Evolutionary conservation across 306 rosid genomes (phyloP).

Genomic region (Begonia loranthoides): DNA sequence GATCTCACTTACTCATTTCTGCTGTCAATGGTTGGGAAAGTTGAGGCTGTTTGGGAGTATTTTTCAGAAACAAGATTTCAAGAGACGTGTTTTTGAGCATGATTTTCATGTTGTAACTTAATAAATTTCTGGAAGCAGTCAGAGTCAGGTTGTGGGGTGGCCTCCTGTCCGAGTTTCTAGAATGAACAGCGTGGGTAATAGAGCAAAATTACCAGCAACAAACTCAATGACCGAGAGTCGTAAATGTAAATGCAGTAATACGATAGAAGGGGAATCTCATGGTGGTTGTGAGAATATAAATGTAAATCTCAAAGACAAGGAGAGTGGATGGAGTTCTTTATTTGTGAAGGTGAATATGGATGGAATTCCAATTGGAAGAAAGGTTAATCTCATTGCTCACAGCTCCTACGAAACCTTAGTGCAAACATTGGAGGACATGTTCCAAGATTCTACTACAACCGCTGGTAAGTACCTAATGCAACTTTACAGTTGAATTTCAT

Average conservation of each 20-base stretch:
- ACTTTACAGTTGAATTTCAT: no score
- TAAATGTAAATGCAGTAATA: slow-evolving; percentile 22
- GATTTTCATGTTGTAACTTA: no score
- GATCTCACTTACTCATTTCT: background rate
- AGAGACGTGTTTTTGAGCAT: no score
- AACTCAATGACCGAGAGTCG: no score
- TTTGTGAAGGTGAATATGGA: slow-evolving; percentile 93
- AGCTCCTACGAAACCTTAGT: slow-evolving; percentile 67
- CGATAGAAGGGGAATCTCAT: slow-evolving; percentile 20
- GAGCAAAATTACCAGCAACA: slow-evolving; percentile 18
- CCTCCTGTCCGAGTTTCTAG: slow-evolving; percentile 76
- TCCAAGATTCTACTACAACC: slow-evolving; percentile 40
- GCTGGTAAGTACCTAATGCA: slow-evolving; percentile 26
- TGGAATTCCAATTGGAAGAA: slow-evolving; percentile 79
- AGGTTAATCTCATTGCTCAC: slow-evolving; percentile 75
- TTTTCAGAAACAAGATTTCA: no score
- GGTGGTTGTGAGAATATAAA: slow-evolving; percentile 23
- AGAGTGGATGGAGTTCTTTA: slow-evolving; percentile 29
- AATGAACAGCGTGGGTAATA: slow-evolving; percentile 55
- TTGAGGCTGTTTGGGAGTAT: no score
- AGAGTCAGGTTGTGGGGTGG: slow-evolving; percentile 97
- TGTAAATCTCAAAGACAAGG: slow-evolving; percentile 23
- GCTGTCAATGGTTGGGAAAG: no score
- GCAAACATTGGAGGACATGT: slow-evolving; percentile 67
- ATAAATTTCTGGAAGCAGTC: slow-evolving; percentile 1